Evolutionary conservation across 1,284 basidiomycete species (phyloP).

Genomic region (Volvariella surrecta): DNA sequence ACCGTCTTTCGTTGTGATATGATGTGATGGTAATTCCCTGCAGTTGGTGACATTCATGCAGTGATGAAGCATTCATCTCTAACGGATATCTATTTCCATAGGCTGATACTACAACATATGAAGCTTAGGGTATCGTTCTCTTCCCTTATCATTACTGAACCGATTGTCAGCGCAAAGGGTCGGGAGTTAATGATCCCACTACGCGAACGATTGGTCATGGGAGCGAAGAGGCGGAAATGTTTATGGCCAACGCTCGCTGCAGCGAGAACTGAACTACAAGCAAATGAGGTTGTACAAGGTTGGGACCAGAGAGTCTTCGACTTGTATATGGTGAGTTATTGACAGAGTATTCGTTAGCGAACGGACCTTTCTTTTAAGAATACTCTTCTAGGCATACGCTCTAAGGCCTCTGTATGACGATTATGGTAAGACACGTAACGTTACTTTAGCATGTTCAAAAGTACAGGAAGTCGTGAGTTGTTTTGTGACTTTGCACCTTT

Average conservation of each 20-base stretch:
- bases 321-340: conserved; percentile 35
- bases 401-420: conserved; percentile 23
- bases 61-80: not conserved
- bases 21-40: too few species aligned
- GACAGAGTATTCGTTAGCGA: conserved; percentile 1
- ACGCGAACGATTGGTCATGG: conserved; percentile 28
- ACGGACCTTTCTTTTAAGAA: not conserved
- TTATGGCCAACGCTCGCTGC: conserved; percentile 36
- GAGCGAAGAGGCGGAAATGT: conserved; percentile 36
- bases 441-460: conserved; percentile 43
- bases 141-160: conserved; percentile 45
- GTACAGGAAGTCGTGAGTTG: conserved; percentile 46
- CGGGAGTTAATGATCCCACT: conserved; percentile 29
- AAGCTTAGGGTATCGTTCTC: conserved; percentile 32
- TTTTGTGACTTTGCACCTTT: not conserved
- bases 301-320: conserved; percentile 44
- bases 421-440: conserved; percentile 23
- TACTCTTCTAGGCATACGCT: conserved; percentile 30
- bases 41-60: too few species aligned
- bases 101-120: conserved; percentile 40
- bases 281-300: conserved; percentile 16
- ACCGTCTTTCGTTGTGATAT: too few species aligned
- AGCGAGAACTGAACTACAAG: conserved; percentile 27
- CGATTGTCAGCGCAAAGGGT: conserved; percentile 42
- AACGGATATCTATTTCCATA: conserved; percentile 13